Base-by-base conservation (phyloP, 2,329 filamentous ascomycete genomes). In the Zalaria sp. region DNA sequence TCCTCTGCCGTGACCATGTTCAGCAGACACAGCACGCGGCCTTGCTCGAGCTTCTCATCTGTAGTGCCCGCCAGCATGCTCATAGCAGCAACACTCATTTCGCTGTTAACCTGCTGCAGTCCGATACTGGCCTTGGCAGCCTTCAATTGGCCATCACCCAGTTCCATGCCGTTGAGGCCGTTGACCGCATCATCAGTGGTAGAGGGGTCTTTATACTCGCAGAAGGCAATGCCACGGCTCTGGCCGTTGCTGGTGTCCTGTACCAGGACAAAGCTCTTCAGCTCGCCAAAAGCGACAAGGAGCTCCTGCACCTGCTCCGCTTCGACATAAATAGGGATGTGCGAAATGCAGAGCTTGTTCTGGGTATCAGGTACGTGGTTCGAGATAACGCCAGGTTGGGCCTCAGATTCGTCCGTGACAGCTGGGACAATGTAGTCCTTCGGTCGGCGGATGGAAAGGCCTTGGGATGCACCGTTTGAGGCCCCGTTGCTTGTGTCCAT, bases 1-100 rank as follows among this genome's bases (percentile, higher is more conserved):
- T 98, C 91, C 53, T 98, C 91, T 0, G 87, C 73, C 0, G 91
- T 98, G 31, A 98, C 89, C 91, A 98, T 98, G 68, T 98, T 98
- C 56, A 98, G 75, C 47, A 98, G 69, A 64, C 94, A 89, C 46
- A 98, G 61, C 10, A 98, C 89, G 43, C 84, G 77, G 49, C 83
- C 83, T 46, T 81, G 78, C 51, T 93, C 87, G 29, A 83, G 69
- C 46, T 88, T 83, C 43, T 73, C 73, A 3, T 80, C 85, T 34
- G 52, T 52, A 18, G 91, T 93, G 44, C 89, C 88, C 32, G 91
- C 91, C 53, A 98, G 83, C 75, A 95, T 87, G 39, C 88, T 93
- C 79, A 98, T 96, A 48, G 91, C 91, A 52, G 91, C 93, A 47
- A 98, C 89, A 42, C 89, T 86, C 73, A 95, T 93, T 56, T 98